Base-by-base conservation (phyloP, 371 early-diverging fungal species). In the Apophysomyces elegans region DNA sequence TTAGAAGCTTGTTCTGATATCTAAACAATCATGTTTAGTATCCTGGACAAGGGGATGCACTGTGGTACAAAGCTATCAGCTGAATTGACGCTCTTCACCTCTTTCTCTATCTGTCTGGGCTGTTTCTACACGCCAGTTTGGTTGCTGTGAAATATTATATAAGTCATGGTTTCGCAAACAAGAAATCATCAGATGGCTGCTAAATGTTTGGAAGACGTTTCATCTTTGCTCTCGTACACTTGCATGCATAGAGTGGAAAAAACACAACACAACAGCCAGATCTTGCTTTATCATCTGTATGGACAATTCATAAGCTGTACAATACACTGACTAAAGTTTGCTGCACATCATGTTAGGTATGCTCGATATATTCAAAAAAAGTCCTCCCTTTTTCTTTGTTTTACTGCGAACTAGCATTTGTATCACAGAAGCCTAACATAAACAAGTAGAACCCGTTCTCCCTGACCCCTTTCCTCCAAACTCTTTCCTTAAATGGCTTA, bases 141-240 rank as follows among this genome's bases (percentile, higher is more conserved):
- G 2, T 26, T 26, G 32, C 32, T 26, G 32, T 26, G 32, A 26
- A 26, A 26, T 26, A 0, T 26, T 3, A 26, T 26, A 26, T 26
- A 26, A 1, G 32, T 26, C 32, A 26, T 26, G 32, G 32, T 26
- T 26, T 26, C 3, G 32, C 32, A 26, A 50, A 50, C 9, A n/a
- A 47, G 21, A 26, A 50, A 50, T 50, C 54, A 50, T 26, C 54
- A 50, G 54, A 50, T 50, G 11, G 54, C 21, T n/a, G 32, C 18
- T 26, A 50, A 21, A 1, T 50, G 54, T 50, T 50, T 50, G 54
- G 32, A 50, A 26, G 54, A 50, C 21, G 54, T 50, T 50, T 50
- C 54, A 50, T 26, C 54, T 26, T 50, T 50, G 21, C 21, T 50
- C 54, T 16, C 54, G 54, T 50, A 26, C 54, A 16, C 21, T 50